Percentiles rank a stretch among this genome's conserved stretches.
These are phyloP conservation scores for Ophiostoma populinum DNA, from an alignment of 2,329 filamentous ascomycete genomes.

Conservation along the genomic window DNA sequence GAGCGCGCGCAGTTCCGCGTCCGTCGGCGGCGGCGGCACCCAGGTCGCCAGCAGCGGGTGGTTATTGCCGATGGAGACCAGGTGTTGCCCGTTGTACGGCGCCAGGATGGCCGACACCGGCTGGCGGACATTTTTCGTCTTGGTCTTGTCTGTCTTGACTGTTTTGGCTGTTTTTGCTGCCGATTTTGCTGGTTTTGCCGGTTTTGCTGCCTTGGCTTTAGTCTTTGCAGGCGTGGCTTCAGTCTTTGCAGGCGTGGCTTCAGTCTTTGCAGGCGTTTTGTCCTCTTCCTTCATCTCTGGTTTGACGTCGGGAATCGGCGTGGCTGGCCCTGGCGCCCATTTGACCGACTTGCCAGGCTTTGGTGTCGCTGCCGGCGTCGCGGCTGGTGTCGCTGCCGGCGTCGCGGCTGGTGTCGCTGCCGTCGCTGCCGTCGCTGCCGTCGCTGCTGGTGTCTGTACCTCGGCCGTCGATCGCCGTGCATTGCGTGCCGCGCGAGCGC, in stretches of 20 bases:
- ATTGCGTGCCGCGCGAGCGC: no score
- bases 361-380: not conserved
- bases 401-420: not conserved
- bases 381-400: not conserved
- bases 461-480: no score
- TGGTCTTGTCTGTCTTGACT: not conserved
- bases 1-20: slow-evolving; percentile 45
- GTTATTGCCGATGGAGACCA: slow-evolving; percentile 29
- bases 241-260: no score
- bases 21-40: slow-evolving; percentile 39
- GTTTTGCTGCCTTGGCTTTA: not conserved
- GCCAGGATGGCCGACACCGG: slow-evolving; percentile 19
- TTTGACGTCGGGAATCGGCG: slow-evolving; percentile 26
- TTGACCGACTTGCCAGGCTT: no score
- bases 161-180: not conserved
- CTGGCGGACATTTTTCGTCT: no score
- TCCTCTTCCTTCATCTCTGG: no score
- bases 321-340: slow-evolving; percentile 14
- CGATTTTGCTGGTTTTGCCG: not conserved
- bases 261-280: no score
- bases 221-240: no score
- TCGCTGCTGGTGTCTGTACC: not conserved
- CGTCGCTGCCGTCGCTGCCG: not conserved
- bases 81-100: slow-evolving; percentile 17
- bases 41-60: slow-evolving; percentile 41